Percentiles rank a stretch among this genome's conserved stretches.
Conservation (phyloP, 1,284 basidiomycete genomes). For the Cystobasidiaceae sp. region DNA sequence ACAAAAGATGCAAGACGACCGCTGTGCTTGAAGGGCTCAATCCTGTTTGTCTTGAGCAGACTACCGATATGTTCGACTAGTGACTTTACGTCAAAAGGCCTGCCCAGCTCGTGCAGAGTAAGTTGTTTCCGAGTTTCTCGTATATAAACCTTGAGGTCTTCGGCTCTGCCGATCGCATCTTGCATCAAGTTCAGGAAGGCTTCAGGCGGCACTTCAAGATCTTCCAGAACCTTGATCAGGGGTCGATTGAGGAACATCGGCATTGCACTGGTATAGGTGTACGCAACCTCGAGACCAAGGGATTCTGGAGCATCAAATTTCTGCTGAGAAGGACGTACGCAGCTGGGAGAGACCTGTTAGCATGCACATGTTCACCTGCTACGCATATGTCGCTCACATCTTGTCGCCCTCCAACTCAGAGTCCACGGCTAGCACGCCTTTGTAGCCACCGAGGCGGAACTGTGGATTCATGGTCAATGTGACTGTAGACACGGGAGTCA, state of each 20-base stretch:
- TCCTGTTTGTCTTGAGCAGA: slow-evolving; percentile 48
- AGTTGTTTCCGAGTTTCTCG: slow-evolving; percentile 25
- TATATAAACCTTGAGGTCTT: slow-evolving; percentile 55
- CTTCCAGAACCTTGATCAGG: slow-evolving; percentile 44
- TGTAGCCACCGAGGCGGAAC: slow-evolving; percentile 45
- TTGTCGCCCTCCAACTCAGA: slow-evolving; percentile 47
- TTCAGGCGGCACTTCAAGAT: slow-evolving; percentile 35
- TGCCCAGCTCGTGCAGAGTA: slow-evolving; percentile 54
- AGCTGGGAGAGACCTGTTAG: slow-evolving; percentile 45
- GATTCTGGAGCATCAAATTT: slow-evolving; percentile 57
- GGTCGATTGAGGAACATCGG: slow-evolving; percentile 43
- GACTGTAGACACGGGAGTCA: neutral
- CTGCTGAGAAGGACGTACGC: slow-evolving; percentile 58
- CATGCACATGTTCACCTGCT: neutral
- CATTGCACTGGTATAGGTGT: slow-evolving; percentile 38
- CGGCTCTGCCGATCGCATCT: slow-evolving; percentile 54
- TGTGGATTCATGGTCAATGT: slow-evolving; percentile 30
- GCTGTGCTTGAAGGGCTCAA: slow-evolving; percentile 51
- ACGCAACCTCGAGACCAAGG: slow-evolving; percentile 56
- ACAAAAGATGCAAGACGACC: slow-evolving; percentile 55
- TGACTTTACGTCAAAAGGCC: slow-evolving; percentile 52
- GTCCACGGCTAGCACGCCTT: slow-evolving; percentile 58
- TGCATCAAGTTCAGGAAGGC: slow-evolving; percentile 45
- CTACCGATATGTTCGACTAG: slow-evolving; percentile 53
- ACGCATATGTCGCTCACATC: slow-evolving; percentile 43